Evolutionary conservation across 345 rosid species (phyloP).

Genomic region (Melaleuca alternifolia): DNA sequence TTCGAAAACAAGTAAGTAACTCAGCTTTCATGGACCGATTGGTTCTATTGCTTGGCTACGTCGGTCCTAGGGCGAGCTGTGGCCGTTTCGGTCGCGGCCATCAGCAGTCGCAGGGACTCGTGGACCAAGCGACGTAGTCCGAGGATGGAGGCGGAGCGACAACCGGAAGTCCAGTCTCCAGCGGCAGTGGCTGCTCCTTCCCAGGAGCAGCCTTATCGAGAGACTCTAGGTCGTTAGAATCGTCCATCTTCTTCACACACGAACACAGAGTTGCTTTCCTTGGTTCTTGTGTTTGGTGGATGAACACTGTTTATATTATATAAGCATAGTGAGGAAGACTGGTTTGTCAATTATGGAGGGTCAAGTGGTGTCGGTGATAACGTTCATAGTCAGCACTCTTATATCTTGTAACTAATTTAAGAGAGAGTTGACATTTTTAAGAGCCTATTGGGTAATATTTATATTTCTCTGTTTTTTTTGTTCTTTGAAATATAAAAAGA

Average conservation of each 20-base stretch:
- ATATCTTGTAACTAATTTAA: too few relatives aligned
- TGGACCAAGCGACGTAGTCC: conserved; percentile 22
- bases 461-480: too few relatives aligned
- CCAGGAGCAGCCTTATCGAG: neutral
- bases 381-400: too few relatives aligned
- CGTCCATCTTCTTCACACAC: neutral
- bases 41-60: too few relatives aligned
- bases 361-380: neutral
- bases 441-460: too few relatives aligned
- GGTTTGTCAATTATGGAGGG: neutral
- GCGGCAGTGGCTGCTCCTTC: neutral
- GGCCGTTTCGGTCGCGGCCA: too few relatives aligned
- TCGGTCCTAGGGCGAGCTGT: too few relatives aligned
- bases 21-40: too few relatives aligned
- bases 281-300: neutral
- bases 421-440: too few relatives aligned
- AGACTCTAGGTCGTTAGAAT: neutral
- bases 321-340: neutral
- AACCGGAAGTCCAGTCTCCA: neutral
- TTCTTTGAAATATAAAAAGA: too few relatives aligned
- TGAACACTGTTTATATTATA: neutral
- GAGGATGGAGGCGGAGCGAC: neutral
- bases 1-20: too few relatives aligned
- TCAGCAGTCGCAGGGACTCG: conserved; percentile 40
- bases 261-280: neutral